Base-by-base conservation (phyloP, 768 basidiomycete genomes). In the Leccinum olivaceopallidum region DNA sequence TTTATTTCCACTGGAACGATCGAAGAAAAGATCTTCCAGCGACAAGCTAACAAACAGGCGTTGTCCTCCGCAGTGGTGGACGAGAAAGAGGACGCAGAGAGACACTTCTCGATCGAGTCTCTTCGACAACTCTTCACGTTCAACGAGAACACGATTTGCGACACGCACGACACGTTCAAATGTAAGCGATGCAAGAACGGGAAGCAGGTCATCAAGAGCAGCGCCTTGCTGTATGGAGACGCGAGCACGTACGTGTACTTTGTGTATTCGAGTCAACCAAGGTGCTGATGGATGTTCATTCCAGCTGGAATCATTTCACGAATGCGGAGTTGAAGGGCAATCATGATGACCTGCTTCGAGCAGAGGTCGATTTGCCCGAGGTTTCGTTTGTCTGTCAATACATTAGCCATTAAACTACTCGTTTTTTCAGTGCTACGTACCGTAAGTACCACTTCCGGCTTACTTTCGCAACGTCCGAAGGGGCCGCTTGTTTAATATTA, bases 81-180 rank as follows among this genome's bases (percentile, higher is more conserved):
- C 68, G 94, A 95, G 75, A 95, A 94, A 68, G 92, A 96, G 77
- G 93, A 97, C 68, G 84, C 92, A 0, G 95, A 96, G 67, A 88
- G 96, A 8, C 96, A 98, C 75, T 99, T 98, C 77, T 94, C 94
- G 4, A 70, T 89, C 55, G 94, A 98, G 67, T 80, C 90, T 18
- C 84, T 99, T 30, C 82, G 94, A 50, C 90, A 98, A 71, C 79
- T 99, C 48, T 99, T 99, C 81, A 79, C 85, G 37, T 95, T 95
- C 78, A 94, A 95, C 58, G 88, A 94, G 65, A 77, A 84, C 53
- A 95, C 94, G 6, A 72, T 86, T 10, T 94, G 91, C 67, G 94
- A 98, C 71, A 98, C 97, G 34, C 97, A 99, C 67, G 96, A 98
- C 70, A 95, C 94, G 7, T 98, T 96, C 84, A 98, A 98, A 76